Percentiles rank a stretch among this genome's conserved stretches.
Conservation (phyloP, 2,329 filamentous ascomycete genomes). For the Aspergillus fijiensis region DNA sequence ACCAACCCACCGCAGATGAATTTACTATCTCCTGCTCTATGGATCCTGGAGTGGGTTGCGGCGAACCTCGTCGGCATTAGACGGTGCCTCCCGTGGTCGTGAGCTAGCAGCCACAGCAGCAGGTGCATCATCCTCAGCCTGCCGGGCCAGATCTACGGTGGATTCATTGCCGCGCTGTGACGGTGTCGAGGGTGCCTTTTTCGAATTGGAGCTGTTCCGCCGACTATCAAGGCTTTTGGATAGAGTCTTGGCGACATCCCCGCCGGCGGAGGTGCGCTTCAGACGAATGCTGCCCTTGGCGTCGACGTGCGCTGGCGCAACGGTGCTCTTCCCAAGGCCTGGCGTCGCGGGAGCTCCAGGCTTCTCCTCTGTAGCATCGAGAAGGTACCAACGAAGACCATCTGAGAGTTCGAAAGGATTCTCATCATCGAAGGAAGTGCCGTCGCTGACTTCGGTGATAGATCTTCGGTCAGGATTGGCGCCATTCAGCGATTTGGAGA, state of each 20-base stretch:
- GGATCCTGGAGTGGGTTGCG: conserved; percentile 47
- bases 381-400: conserved; percentile 90
- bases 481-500: conserved; percentile 72
- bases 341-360: conserved; percentile 88
- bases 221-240: conserved; percentile 89
- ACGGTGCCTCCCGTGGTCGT: conserved; percentile 39
- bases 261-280: conserved; percentile 58
- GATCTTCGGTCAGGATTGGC: conserved; percentile 53
- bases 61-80: conserved; percentile 50
- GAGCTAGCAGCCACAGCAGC: conserved; percentile 20
- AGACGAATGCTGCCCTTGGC: conserved; percentile 68
- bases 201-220: conserved; percentile 81
- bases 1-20: not conserved
- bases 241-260: conserved; percentile 72
- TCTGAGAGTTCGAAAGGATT: conserved; percentile 97
- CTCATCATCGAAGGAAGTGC: conserved; percentile 71
- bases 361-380: conserved; percentile 92
- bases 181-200: conserved; percentile 58
- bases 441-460: conserved; percentile 53
- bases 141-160: conserved; percentile 35
- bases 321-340: conserved; percentile 85
- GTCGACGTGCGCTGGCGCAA: conserved; percentile 82
- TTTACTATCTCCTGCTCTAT: conserved; percentile 28
- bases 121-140: conserved; percentile 35
- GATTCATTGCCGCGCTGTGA: conserved; percentile 36